Base-by-base conservation (phyloP, 1,284 basidiomycete species). In the Meira miltonrushii region DNA sequence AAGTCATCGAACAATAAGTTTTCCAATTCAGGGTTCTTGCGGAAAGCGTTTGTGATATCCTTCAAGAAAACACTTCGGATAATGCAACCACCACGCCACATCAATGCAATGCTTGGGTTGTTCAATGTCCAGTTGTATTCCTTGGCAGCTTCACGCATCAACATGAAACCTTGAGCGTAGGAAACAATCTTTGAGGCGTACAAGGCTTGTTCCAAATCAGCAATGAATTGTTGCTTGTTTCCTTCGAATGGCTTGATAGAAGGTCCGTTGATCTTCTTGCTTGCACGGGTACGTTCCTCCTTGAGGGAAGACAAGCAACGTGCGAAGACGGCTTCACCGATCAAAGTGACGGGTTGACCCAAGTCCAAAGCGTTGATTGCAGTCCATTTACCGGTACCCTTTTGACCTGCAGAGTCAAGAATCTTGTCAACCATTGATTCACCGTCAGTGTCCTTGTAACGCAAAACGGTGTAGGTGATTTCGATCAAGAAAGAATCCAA, bases 81-180 rank as follows among this genome's bases (percentile, higher is more conserved):
- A 81, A 99, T 99, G 82, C 95, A 98, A 68, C 95, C 95, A 71
- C 95, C 95, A 77, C 94, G 91, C 95, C 95, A 99, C 92, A 99
- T 98, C 71, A 85, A 87, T 53, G 95, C 95, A 79, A 99, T 97
- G 66, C 92, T 92, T 75, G 92, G 88, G 80, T 95, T 95, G 84
- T 81, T 81, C 64, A 82, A 74, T 69, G 77, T 77, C 81, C 79
- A 82, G 82, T 78, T 72, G 89, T 84, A 91, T 84, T 94, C 92
- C 80, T 91, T 89, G 57, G 93, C 94, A 57, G 94, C 94, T 82
- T 97, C 89, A 72, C 95, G 86, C 93, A 98, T 96, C 75, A 99
- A 86, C 87, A 98, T 95, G 84, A 98, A 99, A 72, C 95, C 95
- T 82, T 99, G 95, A 23, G 94, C 91, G 84, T 99, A 78, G 39